These are phyloP conservation scores for Aspergillus sp. DNA, from an alignment of 2,329 filamentous ascomycete genomes.

Conservation along the genomic window DNA sequence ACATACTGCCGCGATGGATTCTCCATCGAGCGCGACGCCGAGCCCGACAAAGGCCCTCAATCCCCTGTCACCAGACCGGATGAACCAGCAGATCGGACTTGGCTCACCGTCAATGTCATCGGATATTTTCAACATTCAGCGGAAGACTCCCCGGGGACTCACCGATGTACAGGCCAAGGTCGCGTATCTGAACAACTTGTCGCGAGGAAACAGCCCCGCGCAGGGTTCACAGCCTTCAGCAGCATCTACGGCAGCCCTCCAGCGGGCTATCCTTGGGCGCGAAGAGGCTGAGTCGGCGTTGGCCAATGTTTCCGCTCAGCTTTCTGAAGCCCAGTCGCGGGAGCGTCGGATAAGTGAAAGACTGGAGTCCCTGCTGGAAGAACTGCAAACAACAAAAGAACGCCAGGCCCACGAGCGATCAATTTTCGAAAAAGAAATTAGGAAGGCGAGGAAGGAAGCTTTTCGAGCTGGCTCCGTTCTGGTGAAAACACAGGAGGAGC, in stretches of 20 bases:
- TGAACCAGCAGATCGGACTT: slow-evolving; percentile 50
- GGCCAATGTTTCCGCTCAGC: slow-evolving; percentile 34
- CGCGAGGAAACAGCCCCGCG: slow-evolving; percentile 36
- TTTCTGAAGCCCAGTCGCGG: slow-evolving; percentile 46
- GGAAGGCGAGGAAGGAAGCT: slow-evolving; percentile 58
- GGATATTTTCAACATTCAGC: slow-evolving; percentile 39
- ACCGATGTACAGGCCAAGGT: slow-evolving; percentile 53
- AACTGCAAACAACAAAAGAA: slow-evolving; percentile 54
- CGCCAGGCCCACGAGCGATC: slow-evolving; percentile 50
- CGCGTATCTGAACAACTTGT: slow-evolving; percentile 51
- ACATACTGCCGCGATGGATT: slow-evolving; percentile 35
- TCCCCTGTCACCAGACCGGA: slow-evolving; percentile 51
- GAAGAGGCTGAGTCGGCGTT: slow-evolving; percentile 49
- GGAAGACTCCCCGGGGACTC: slow-evolving; percentile 38
- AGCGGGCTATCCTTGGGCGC: slow-evolving; percentile 48
- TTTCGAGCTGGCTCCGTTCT: slow-evolving; percentile 58
- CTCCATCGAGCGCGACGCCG: slow-evolving; percentile 35
- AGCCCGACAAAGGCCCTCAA: slow-evolving; percentile 39
- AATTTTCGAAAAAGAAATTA: slow-evolving; percentile 60
- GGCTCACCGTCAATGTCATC: slow-evolving; percentile 43
- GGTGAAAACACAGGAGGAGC: slow-evolving; percentile 57
- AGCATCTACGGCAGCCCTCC: slow-evolving; percentile 47
- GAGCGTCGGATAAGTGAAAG: slow-evolving; percentile 49
- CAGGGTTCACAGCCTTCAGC: slow-evolving; percentile 27
- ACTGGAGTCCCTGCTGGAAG: slow-evolving; percentile 52